These are phyloP conservation scores for Termitomyces sp. DNA, from an alignment of 1,284 basidiomycete genomes.

Conservation along the genomic window DNA sequence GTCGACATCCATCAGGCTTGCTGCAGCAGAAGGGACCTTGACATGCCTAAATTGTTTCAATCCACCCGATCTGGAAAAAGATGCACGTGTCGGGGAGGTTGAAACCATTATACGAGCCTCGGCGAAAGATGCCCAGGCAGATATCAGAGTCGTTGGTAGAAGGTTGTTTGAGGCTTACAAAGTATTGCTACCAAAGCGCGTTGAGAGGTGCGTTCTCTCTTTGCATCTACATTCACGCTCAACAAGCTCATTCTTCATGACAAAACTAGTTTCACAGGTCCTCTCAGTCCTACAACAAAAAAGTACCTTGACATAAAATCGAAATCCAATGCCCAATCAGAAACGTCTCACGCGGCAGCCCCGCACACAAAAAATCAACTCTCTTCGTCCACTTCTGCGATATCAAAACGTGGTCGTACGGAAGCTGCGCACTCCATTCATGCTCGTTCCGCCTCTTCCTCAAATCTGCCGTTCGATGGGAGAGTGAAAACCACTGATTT, in stretches of 20 bases:
- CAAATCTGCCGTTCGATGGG: constrained; percentile 11
- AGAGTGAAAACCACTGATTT: not conserved
- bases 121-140: constrained; percentile 72
- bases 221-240: constrained; percentile 1
- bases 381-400: constrained; percentile 21
- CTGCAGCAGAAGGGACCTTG: constrained; percentile 59
- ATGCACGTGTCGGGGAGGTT: constrained; percentile 57
- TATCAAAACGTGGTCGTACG: constrained; percentile 15
- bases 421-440: constrained; percentile 15
- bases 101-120: constrained; percentile 66
- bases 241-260: constrained; percentile 9
- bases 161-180: constrained; percentile 76
- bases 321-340: not conserved
- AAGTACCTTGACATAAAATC: constrained; percentile 70
- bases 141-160: constrained; percentile 65
- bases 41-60: constrained; percentile 70
- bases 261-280: constrained; percentile 57
- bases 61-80: constrained; percentile 69
- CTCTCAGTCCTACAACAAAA: constrained; percentile 70
- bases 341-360: constrained; percentile 1
- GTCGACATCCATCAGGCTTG: constrained; percentile 56
- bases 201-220: constrained; percentile 52
- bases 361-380: constrained; percentile 7
- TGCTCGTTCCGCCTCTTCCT: constrained; percentile 21
- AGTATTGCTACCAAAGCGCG: constrained; percentile 58